phyloP scores from a whole-genome alignment of 306 rosid species.

The Phaseolus lunatus region DNA sequence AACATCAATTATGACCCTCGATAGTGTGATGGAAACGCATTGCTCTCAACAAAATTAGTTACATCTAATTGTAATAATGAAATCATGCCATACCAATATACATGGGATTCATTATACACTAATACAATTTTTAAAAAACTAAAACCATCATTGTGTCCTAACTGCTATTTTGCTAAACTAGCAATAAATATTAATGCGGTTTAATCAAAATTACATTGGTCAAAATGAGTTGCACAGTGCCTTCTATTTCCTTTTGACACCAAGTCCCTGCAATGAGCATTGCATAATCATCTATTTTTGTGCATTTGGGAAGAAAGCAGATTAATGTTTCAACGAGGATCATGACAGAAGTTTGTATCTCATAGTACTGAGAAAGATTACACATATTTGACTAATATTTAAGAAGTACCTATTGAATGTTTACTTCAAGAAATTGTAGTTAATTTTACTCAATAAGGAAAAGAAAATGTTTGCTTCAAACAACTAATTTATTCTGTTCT shows the following conservation, averaged over 20 bases:
- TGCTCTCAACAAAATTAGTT: constrained; percentile 33
- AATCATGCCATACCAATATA: constrained; percentile 42
- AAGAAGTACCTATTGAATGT: too few species aligned
- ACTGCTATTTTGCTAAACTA: background rate
- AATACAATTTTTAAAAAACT: background rate
- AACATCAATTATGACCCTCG: constrained; percentile 52
- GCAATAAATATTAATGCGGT: too few species aligned
- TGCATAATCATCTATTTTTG: too few species aligned
- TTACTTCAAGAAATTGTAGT: background rate
- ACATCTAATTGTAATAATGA: constrained; percentile 29
- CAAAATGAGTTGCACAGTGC: too few species aligned
- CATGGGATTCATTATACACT: constrained; percentile 20
- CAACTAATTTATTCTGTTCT: background rate
- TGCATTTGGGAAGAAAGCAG: too few species aligned
- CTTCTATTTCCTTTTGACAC: too few species aligned
- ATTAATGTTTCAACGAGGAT: too few species aligned
- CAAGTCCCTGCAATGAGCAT: too few species aligned
- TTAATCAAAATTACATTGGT: too few species aligned
- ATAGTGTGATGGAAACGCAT: constrained; percentile 51
- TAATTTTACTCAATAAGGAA: background rate
- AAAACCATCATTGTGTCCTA: constrained; percentile 20
- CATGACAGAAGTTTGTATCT: too few species aligned
- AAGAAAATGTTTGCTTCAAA: background rate
- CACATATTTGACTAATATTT: background rate
- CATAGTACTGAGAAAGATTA: too few species aligned